Evolutionary conservation across 2,329 filamentous ascomycete species (phyloP).

Genomic region (Acrodontium crateriforme): DNA sequence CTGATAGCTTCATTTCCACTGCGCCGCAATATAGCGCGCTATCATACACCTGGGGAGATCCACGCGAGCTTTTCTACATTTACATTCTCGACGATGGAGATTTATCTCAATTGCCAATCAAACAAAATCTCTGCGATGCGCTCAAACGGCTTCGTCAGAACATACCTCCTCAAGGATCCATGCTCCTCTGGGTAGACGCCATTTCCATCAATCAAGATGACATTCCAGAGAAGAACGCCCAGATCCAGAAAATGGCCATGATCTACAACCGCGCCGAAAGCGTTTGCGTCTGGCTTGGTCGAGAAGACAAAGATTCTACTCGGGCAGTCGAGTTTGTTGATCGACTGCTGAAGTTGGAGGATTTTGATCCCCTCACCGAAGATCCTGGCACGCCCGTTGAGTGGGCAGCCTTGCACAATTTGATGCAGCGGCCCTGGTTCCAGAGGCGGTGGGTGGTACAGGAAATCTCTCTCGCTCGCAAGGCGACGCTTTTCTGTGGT

Average conservation of each 20-base stretch:
- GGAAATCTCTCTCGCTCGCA: slow-evolving; percentile 7
- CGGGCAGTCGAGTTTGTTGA: slow-evolving; percentile 4
- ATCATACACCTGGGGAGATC: slow-evolving; percentile 11
- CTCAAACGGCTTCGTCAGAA: slow-evolving; percentile 1
- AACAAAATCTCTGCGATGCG: slow-evolving; percentile 3
- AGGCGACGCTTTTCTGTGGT: slow-evolving; percentile 11
- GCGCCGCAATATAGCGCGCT: slow-evolving; percentile 7
- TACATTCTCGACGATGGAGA: slow-evolving; percentile 2
- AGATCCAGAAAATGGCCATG: slow-evolving; percentile 12
- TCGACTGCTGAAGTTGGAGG: slow-evolving; percentile 1
- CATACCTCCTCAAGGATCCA: neutral
- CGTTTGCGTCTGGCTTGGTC: slow-evolving; percentile 15
- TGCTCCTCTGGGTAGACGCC: slow-evolving; percentile 12
- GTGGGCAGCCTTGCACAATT: slow-evolving; percentile 4
- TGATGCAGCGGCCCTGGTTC: slow-evolving; percentile 8
- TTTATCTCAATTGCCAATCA: slow-evolving; percentile 2
- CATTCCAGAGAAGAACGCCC: slow-evolving; percentile 9
- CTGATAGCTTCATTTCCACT: too few relatives aligned
- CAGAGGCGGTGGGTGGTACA: slow-evolving; percentile 9
- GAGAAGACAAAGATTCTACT: slow-evolving; percentile 4
- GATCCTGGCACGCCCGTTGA: slow-evolving; percentile 1
- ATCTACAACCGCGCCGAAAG: slow-evolving; percentile 11
- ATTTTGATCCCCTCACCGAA: slow-evolving; percentile 4
- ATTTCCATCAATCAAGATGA: slow-evolving; percentile 14
- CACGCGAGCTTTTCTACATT: neutral